phyloP scores from a whole-genome alignment of 371 early-diverging fungal species.

The Choanephora cucurbitarum region DNA sequence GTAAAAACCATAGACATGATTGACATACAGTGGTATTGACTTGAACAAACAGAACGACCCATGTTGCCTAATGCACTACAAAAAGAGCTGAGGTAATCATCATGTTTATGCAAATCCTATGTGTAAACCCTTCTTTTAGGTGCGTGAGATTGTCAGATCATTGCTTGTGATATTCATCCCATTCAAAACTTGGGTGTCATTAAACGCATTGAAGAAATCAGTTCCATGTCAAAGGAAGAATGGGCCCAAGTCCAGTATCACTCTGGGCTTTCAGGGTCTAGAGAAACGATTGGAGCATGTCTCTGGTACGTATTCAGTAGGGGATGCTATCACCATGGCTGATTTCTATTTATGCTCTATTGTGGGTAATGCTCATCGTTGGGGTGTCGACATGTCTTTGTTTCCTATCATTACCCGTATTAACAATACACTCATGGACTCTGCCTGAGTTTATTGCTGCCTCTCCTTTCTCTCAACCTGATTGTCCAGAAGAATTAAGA shows the following conservation, averaged over 20 bases:
- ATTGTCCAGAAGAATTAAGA: conserved; percentile 63
- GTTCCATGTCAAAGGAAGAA: conserved; percentile 50
- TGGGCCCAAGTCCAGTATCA: conserved; percentile 68
- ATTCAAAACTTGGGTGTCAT: conserved; percentile 82
- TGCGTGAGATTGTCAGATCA: conserved; percentile 66
- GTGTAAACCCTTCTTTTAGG: conserved; percentile 32
- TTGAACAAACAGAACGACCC: no score
- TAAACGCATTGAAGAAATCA: conserved; percentile 57
- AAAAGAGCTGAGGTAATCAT: conserved; percentile 62
- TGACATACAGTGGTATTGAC: no score
- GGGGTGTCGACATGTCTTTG: conserved; percentile 69
- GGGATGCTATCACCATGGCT: conserved; percentile 83
- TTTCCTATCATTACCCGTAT: conserved; percentile 74
- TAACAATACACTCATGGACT: conserved; percentile 44
- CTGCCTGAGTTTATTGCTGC: conserved; percentile 73
- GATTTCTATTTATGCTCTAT: conserved; percentile 85
- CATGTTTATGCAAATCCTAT: background rate
- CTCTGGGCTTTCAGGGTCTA: conserved; percentile 68
- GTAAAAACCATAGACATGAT: conserved; percentile 25
- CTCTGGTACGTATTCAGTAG: conserved; percentile 78
- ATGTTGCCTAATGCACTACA: conserved; percentile 73
- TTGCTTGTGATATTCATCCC: conserved; percentile 90
- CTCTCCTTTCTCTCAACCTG: conserved; percentile 74
- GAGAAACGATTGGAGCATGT: conserved; percentile 63
- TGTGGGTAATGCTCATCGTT: conserved; percentile 76